Percentiles rank a stretch among this genome's conserved stretches.
Evolutionary conservation across 345 rosid genomes (phyloP).

Genomic region (Salix udensis): DNA sequence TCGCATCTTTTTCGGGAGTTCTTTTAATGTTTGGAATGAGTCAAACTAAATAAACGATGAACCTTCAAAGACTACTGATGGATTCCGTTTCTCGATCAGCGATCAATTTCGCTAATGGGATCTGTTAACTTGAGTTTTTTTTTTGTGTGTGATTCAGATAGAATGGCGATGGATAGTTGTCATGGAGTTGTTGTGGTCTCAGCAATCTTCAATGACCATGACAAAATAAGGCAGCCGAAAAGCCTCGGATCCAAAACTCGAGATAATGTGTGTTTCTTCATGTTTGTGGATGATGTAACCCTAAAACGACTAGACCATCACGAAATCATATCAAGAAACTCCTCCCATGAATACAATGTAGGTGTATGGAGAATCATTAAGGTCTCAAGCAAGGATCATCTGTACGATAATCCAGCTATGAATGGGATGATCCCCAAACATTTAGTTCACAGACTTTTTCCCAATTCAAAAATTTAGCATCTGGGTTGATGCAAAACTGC

Average conservation of each 20-base stretch:
- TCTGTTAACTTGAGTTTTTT: background rate
- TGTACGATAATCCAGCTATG: slow-evolving; percentile 78
- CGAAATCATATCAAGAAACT: slow-evolving; percentile 33
- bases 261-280: slow-evolving; percentile 64
- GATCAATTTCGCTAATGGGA: background rate
- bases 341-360: slow-evolving; percentile 27
- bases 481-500: slow-evolving; percentile 90
- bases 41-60: too few relatives aligned
- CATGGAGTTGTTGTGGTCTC: slow-evolving; percentile 68
- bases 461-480: slow-evolving; percentile 77
- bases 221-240: slow-evolving; percentile 79
- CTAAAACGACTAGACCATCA: slow-evolving; percentile 42
- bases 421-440: slow-evolving; percentile 84
- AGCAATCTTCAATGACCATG: slow-evolving; percentile 86
- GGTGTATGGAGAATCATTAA: slow-evolving; percentile 73
- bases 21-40: background rate
- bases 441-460: slow-evolving; percentile 73
- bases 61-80: too few relatives aligned
- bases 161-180: slow-evolving; percentile 73
- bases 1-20: background rate
- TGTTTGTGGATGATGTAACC: slow-evolving; percentile 76
- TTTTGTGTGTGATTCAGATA: slow-evolving; percentile 39
- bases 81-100: too few relatives aligned
- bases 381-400: slow-evolving; percentile 26
- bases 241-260: slow-evolving; percentile 71